Evolutionary conservation across 208 protist species (phyloP).

Genomic region (Trypanosoma theileri): DNA sequence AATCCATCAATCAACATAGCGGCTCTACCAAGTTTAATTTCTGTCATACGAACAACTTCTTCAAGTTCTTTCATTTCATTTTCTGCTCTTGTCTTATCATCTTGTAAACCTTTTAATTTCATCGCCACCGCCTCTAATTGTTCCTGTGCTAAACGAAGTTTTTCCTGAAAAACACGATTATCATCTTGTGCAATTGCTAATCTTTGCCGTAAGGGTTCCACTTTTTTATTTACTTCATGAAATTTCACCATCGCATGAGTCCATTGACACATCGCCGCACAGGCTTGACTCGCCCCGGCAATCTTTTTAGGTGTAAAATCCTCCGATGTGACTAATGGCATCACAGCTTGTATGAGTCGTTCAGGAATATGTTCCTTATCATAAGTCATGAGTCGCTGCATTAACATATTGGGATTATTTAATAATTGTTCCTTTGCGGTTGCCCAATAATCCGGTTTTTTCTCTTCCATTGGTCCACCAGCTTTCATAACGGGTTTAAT

Average conservation of each 20-base stretch:
- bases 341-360: slow-evolving; percentile 93
- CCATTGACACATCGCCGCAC: slow-evolving; percentile 98
- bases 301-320: slow-evolving; percentile 96
- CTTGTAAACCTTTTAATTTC: slow-evolving; percentile 92
- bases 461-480: slow-evolving; percentile 93
- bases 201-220: slow-evolving; percentile 91
- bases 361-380: slow-evolving; percentile 97
- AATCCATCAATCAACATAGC: slow-evolving; percentile 96
- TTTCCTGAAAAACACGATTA: slow-evolving; percentile 89
- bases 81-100: slow-evolving; percentile 90
- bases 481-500: slow-evolving; percentile 95
- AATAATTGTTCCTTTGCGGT: slow-evolving; percentile 93
- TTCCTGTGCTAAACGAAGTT: slow-evolving; percentile 88
- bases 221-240: slow-evolving; percentile 95
- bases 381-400: slow-evolving; percentile 94
- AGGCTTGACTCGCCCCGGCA: slow-evolving; percentile 94
- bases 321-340: slow-evolving; percentile 90
- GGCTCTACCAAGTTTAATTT: slow-evolving; percentile 94
- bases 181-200: slow-evolving; percentile 91
- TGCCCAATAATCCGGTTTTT: slow-evolving; percentile 97
- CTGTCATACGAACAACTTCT: slow-evolving; percentile 92
- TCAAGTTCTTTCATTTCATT: slow-evolving; percentile 94
- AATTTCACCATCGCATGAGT: slow-evolving; percentile 98
- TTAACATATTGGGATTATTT: slow-evolving; percentile 88
- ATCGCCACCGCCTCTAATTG: slow-evolving; percentile 91